Percentiles rank a stretch among this genome's conserved stretches.
These are phyloP conservation scores for Apiospora malaysiana DNA, from an alignment of 2,329 filamentous ascomycete genomes.

Conservation along the genomic window DNA sequence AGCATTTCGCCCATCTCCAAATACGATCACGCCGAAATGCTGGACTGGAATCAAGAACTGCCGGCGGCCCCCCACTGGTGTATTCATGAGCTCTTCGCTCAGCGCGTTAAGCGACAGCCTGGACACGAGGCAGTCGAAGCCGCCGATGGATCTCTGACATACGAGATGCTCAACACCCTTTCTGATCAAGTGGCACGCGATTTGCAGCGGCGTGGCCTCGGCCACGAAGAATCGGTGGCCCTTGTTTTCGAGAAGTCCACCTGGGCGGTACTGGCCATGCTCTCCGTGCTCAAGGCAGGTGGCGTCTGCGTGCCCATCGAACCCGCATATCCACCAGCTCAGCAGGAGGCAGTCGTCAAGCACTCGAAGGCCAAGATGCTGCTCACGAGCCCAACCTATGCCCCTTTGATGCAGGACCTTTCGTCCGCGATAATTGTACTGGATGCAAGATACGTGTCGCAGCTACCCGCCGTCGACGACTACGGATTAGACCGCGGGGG, in stretches of 20 bases:
- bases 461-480: not conserved
- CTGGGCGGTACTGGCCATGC: constrained; percentile 40
- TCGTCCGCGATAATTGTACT: not conserved
- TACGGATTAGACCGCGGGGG: no score
- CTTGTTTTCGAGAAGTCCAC: constrained; percentile 44
- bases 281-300: constrained; percentile 43
- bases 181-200: constrained; percentile 24
- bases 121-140: constrained; percentile 21
- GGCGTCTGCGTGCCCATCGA: constrained; percentile 35
- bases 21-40: constrained; percentile 21
- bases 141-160: constrained; percentile 39
- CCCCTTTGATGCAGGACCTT: no score
- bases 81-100: constrained; percentile 20
- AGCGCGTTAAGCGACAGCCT: not conserved
- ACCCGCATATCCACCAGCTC: not conserved
- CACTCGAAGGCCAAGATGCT: constrained; percentile 15
- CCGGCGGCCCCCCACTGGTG: not conserved
- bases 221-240: constrained; percentile 31
- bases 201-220: not conserved
- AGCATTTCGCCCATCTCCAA: constrained; percentile 24
- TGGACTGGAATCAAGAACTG: constrained; percentile 14
- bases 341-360: constrained; percentile 10
- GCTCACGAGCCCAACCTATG: not conserved
- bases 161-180: constrained; percentile 34
- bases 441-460: not conserved